phyloP scores from a whole-genome alignment of 345 rosid genomes.

The Cardamine resedifolia region DNA sequence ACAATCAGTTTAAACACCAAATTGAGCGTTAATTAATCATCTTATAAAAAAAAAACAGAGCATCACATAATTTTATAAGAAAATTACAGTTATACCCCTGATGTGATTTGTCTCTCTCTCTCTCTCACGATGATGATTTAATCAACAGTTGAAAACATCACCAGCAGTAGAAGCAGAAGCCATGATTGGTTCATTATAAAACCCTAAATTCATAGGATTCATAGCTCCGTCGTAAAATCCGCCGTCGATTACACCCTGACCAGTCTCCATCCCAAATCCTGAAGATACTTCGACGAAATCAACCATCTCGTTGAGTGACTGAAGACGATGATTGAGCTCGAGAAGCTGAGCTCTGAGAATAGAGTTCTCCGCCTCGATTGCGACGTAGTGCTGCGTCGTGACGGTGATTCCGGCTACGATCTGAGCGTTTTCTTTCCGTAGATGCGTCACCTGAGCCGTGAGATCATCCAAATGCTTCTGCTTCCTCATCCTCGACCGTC shows the following conservation, averaged over 20 bases:
- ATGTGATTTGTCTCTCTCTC: not conserved
- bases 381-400: constrained; percentile 52
- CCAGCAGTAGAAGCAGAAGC: constrained; percentile 46
- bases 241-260: constrained; percentile 13
- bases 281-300: constrained; percentile 33
- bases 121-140: not conserved
- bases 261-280: constrained; percentile 30
- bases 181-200: constrained; percentile 63
- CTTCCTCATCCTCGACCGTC: constrained; percentile 84
- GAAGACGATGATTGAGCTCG: constrained; percentile 65
- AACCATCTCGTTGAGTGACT: constrained; percentile 68
- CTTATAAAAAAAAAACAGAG: constrained; percentile 6
- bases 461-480: constrained; percentile 73
- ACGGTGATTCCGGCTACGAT: constrained; percentile 46
- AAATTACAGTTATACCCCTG: constrained; percentile 19
- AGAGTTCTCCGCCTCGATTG: constrained; percentile 66
- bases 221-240: constrained; percentile 35
- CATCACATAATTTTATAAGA: not conserved
- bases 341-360: constrained; percentile 65
- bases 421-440: constrained; percentile 49
- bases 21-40: not conserved
- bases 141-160: constrained; percentile 30
- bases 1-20: not conserved
- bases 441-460: constrained; percentile 42
- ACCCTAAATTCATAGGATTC: constrained; percentile 44